A percentile compares a stretch with the other conserved stretches of the same genome.
Evolutionary conservation across 257 asterid genomes (phyloP).

Genomic region (Solanum ahanhuiri): DNA sequence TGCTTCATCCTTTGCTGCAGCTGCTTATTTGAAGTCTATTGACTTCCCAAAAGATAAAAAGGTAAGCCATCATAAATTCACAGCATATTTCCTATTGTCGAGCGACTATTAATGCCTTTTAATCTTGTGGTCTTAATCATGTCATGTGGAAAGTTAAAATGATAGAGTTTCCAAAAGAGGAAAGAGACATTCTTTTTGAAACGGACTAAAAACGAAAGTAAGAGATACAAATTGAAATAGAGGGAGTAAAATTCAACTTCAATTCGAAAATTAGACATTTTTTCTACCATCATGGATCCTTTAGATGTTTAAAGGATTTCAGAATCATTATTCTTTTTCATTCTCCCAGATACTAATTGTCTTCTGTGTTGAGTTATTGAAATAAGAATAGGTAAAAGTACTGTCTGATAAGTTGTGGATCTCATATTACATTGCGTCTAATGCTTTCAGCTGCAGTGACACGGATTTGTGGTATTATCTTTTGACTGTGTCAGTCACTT

Average conservation of each 20-base stretch:
- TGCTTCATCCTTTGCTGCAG: conserved; percentile 98
- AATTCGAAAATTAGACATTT: not conserved
- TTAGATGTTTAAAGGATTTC: not conserved
- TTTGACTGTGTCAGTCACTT: not conserved
- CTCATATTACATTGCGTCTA: not conserved
- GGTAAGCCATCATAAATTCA: conserved; percentile 23
- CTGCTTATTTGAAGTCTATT: conserved; percentile 91
- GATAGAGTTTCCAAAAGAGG: not conserved
- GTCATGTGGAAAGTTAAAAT: not conserved
- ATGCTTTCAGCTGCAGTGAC: not conserved
- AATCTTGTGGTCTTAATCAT: not conserved
- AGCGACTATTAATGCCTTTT: not conserved
- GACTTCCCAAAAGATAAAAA: conserved; percentile 95
- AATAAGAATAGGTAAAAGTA: not conserved
- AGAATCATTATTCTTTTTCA: not conserved
- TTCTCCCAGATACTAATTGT: not conserved
- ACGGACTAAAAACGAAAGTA: not conserved
- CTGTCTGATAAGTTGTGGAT: not conserved
- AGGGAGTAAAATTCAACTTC: not conserved
- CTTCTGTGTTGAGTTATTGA: not conserved
- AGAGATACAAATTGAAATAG: not conserved
- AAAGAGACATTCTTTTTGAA: not conserved
- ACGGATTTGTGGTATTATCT: not conserved
- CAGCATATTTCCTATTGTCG: not conserved
- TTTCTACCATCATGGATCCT: not conserved